These are phyloP conservation scores for Arthroderma uncinatum DNA, from an alignment of 2,329 filamentous ascomycete genomes.

Conservation along the genomic window DNA sequence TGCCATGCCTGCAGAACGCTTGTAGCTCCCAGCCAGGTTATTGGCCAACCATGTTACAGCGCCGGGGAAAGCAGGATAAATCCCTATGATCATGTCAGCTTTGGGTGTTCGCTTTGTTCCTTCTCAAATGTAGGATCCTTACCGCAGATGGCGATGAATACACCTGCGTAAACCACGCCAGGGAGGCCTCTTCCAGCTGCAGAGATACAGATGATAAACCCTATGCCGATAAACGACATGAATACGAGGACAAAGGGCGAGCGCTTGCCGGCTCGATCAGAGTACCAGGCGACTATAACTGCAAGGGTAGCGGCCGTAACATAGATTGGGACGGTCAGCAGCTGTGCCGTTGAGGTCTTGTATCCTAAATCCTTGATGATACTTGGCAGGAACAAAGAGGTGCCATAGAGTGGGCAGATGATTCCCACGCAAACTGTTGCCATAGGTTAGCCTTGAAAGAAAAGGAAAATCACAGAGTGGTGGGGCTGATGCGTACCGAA, in stretches of 20 bases:
- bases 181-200: conserved; percentile 26
- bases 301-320: conserved; percentile 30
- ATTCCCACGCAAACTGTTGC: conserved; percentile 34
- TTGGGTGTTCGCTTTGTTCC: background rate
- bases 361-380: conserved; percentile 35
- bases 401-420: conserved; percentile 33
- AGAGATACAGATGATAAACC: conserved; percentile 44
- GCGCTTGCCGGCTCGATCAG: conserved; percentile 44
- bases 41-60: conserved; percentile 48
- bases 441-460: conserved; percentile 5
- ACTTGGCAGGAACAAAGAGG: conserved; percentile 31
- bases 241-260: conserved; percentile 47
- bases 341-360: conserved; percentile 29
- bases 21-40: conserved; percentile 47
- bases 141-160: conserved; percentile 39
- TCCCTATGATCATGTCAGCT: conserved; percentile 20
- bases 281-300: conserved; percentile 42
- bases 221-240: conserved; percentile 44
- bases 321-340: conserved; percentile 34
- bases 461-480: too few relatives aligned
- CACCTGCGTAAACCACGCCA: conserved; percentile 38
- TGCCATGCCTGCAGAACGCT: conserved; percentile 52
- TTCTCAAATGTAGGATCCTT: background rate
- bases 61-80: conserved; percentile 38
- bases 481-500: conserved; percentile 23